These are phyloP conservation scores for Copromyces sp. DNA, from an alignment of 495 filamentous ascomycete genomes.

Conservation along the genomic window DNA sequence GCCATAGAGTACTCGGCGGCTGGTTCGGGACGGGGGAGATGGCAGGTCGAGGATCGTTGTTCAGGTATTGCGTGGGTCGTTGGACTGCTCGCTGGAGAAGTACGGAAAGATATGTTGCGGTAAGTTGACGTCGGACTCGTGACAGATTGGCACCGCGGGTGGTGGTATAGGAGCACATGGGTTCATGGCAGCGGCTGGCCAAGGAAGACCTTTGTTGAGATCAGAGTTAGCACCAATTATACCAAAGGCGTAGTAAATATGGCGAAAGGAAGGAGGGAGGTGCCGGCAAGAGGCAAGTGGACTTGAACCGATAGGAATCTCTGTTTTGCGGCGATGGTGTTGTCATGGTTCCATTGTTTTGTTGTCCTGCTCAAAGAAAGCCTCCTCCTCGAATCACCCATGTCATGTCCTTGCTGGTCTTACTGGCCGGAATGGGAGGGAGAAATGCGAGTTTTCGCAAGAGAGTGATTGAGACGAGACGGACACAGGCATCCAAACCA, in stretches of 20 bases:
- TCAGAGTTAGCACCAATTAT: neutral
- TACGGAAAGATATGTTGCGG: neutral
- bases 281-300: too few species aligned
- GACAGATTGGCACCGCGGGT: too few species aligned
- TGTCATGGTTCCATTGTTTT: neutral
- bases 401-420: neutral
- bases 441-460: neutral
- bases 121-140: neutral
- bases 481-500: neutral
- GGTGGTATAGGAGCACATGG: too few species aligned
- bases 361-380: too few species aligned
- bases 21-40: neutral
- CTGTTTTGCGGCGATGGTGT: neutral
- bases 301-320: neutral
- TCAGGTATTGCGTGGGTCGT: neutral
- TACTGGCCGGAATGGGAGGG: neutral
- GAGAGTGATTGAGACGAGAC: neutral
- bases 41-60: neutral
- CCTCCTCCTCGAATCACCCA: neutral
- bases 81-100: neutral
- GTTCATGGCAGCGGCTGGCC: too few species aligned
- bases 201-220: neutral
- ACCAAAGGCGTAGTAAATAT: too few species aligned
- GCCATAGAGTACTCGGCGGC: neutral
- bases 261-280: too few species aligned